Evolutionary conservation across 305 asterid genomes (phyloP).

Genomic region (Nicotiana rustica): DNA sequence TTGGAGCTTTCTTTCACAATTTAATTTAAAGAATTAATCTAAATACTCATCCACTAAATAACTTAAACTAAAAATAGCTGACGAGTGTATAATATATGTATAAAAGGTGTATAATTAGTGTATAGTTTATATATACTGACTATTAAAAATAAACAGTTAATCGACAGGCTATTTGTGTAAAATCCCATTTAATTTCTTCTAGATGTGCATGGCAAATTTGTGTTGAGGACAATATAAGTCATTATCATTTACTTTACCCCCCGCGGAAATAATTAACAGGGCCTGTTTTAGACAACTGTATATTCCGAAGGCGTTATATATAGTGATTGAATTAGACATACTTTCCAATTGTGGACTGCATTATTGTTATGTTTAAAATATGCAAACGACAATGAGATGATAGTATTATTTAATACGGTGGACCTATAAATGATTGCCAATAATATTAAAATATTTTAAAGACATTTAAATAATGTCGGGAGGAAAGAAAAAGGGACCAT

Average conservation of each 20-base stretch:
- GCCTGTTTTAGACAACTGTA: not conserved
- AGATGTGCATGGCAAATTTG: not conserved
- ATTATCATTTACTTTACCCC: not conserved
- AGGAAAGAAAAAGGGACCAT: not conserved
- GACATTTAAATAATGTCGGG: not conserved
- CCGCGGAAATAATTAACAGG: not conserved
- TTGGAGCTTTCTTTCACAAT: not conserved
- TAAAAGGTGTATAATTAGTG: too few relatives aligned
- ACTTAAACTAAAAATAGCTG: too few relatives aligned
- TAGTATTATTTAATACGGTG: not conserved
- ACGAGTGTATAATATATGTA: too few relatives aligned
- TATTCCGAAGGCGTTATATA: not conserved
- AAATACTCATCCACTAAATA: too few relatives aligned
- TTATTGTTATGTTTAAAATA: not conserved
- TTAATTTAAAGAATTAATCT: too few relatives aligned
- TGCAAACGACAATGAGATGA: not conserved
- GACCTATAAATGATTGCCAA: not conserved
- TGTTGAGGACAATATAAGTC: slow-evolving; percentile 8
- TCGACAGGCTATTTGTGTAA: too few relatives aligned
- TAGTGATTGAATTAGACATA: not conserved
- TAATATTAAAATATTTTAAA: not conserved
- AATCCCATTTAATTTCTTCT: not conserved
- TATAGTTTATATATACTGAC: too few relatives aligned
- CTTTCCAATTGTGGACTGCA: not conserved
- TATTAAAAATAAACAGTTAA: too few relatives aligned